Conservation (phyloP, 2,329 filamentous ascomycete genomes). For the Aureobasidium sp. region DNA sequence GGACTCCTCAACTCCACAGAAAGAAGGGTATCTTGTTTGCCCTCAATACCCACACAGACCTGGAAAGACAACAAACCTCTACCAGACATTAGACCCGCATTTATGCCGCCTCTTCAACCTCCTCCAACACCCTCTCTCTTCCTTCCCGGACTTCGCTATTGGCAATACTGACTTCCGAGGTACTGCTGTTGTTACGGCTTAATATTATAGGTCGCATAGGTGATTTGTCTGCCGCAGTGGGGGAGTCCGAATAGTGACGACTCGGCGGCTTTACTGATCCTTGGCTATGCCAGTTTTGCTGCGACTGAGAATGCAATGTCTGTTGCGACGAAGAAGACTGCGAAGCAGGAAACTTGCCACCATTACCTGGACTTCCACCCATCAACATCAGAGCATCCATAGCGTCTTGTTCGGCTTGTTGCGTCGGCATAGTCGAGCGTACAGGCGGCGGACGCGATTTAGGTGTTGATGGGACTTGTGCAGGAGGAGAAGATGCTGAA, state of each 20-base stretch:
- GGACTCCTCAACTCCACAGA: background rate
- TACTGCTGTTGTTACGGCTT: slow-evolving; percentile 5
- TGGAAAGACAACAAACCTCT: background rate
- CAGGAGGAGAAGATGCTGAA: slow-evolving; percentile 7
- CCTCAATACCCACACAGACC: background rate
- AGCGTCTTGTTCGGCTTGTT: slow-evolving; percentile 68
- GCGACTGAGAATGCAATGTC: background rate
- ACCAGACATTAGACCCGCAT: background rate
- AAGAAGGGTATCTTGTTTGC: slow-evolving; percentile 11
- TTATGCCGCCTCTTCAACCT: slow-evolving; percentile 11
- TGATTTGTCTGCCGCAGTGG: background rate
- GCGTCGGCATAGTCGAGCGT: slow-evolving; percentile 62
- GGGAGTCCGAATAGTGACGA: background rate
- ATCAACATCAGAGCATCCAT: slow-evolving; percentile 75
- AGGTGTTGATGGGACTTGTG: slow-evolving; percentile 28
- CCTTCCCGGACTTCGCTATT: slow-evolving; percentile 3
- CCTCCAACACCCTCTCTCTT: slow-evolving; percentile 10
- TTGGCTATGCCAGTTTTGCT: background rate
- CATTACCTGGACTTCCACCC: slow-evolving; percentile 39
- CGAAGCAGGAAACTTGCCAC: background rate
- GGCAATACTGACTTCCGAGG: slow-evolving; percentile 4
- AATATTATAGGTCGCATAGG: background rate
- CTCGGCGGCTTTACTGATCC: background rate
- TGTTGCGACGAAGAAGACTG: slow-evolving; percentile 6
- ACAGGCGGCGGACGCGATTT: slow-evolving; percentile 42